phyloP scores from a whole-genome alignment of 352 stramenopile genomes.

The Aphanomyces astaci region DNA sequence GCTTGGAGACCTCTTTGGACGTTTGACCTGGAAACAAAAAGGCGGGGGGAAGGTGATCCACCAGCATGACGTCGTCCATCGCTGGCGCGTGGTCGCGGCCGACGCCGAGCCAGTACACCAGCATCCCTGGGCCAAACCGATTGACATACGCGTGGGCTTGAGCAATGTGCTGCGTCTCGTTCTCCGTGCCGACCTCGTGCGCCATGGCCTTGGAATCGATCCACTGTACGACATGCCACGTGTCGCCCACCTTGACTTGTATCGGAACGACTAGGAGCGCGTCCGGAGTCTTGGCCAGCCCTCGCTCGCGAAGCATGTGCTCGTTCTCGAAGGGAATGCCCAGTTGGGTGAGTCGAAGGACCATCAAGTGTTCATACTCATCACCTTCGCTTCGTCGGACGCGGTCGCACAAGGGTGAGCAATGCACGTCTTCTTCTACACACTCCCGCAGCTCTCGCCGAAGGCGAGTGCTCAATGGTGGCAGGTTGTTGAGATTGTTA shows the following conservation, averaged over 20 bases:
- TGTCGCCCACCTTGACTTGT: conserved; percentile 48
- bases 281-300: conserved; percentile 81
- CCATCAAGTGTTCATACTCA: conserved; percentile 82
- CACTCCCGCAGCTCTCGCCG: conserved; percentile 43
- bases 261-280: conserved; percentile 72
- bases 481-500: not conserved
- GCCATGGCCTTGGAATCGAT: conserved; percentile 89
- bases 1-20: no score
- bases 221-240: conserved; percentile 72
- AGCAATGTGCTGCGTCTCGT: conserved; percentile 20
- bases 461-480: conserved; percentile 25
- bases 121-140: conserved; percentile 74
- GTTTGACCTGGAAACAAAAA: conserved; percentile 45
- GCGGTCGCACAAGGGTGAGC: conserved; percentile 67
- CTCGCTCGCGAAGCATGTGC: conserved; percentile 64
- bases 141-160: conserved; percentile 75
- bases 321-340: conserved; percentile 78
- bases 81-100: conserved; percentile 47
- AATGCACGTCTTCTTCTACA: conserved; percentile 54
- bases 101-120: conserved; percentile 85
- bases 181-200: conserved; percentile 67
- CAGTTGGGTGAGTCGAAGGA: conserved; percentile 58
- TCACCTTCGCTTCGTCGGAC: conserved; percentile 67
- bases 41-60: conserved; percentile 41
- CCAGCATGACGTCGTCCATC: conserved; percentile 43